phyloP scores from a whole-genome alignment of 169 alveolate species.

The Plasmodium cynomolgi region DNA sequence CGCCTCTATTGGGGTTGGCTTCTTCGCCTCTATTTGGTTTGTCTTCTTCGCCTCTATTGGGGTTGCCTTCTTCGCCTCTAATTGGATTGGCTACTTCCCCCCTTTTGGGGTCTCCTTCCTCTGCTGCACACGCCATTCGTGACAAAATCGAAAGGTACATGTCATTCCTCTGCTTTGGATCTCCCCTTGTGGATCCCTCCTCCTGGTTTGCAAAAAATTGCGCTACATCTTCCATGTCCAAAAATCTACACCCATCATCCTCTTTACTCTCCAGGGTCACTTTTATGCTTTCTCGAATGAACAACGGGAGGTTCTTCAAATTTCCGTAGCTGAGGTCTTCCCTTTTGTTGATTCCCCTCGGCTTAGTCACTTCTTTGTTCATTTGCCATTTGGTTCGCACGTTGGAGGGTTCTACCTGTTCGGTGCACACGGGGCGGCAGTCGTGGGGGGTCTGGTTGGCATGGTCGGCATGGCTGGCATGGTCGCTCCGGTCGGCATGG shows the following conservation, averaged over 20 bases:
- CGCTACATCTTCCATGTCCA: not conserved
- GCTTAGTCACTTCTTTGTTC: not conserved
- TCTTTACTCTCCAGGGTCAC: conserved; percentile 22
- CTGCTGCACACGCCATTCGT: not conserved
- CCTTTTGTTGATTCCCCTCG: not conserved
- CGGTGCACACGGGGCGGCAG: not conserved
- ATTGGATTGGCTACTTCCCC: not conserved
- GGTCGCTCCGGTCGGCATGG: not conserved
- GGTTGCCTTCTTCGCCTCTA: not conserved
- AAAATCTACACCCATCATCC: not conserved
- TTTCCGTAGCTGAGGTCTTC: conserved; percentile 20
- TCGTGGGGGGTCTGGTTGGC: not conserved
- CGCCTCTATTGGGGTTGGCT: not conserved
- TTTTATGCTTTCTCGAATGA: conserved; percentile 25
- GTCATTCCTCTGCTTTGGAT: not conserved
- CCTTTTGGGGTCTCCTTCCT: not conserved
- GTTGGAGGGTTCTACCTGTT: not conserved
- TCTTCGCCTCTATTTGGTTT: not conserved
- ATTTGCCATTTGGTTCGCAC: not conserved
- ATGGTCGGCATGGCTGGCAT: not conserved
- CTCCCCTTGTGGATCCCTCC: not conserved
- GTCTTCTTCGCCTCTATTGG: not conserved
- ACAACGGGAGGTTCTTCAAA: conserved; percentile 28
- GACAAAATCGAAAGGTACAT: not conserved
- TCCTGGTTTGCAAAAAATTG: not conserved